phyloP scores from a whole-genome alignment of 2,329 filamentous ascomycete genomes.

The Cercospora zeina region DNA sequence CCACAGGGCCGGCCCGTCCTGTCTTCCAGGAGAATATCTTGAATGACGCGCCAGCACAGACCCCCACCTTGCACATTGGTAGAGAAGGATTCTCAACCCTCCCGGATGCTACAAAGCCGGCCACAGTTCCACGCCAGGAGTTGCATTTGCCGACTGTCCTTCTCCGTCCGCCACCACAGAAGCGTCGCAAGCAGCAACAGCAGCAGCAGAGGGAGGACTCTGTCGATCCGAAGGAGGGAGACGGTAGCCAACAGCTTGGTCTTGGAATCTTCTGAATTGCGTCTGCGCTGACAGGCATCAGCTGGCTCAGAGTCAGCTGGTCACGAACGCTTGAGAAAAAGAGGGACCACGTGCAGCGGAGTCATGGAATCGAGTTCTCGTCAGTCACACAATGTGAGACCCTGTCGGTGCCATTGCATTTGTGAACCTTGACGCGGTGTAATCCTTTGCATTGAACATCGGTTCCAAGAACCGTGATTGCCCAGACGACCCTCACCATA shows the following conservation, averaged over 20 bases:
- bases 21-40: conserved; percentile 19
- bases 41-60: conserved; percentile 11
- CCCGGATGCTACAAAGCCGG: not conserved
- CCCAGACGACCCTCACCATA: not conserved
- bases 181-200: conserved; percentile 6
- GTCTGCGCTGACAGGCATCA: not conserved
- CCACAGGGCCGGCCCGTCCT: conserved; percentile 4
- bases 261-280: not conserved
- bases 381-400: not conserved
- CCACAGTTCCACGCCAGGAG: not conserved
- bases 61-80: conserved; percentile 10
- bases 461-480: not conserved
- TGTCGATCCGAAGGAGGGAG: not conserved
- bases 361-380: not conserved
- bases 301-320: not conserved
- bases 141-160: not conserved
- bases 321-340: not conserved
- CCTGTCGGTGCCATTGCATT: not conserved
- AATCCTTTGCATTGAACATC: not conserved
- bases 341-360: not conserved
- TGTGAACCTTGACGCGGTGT: not conserved
- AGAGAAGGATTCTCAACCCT: not conserved
- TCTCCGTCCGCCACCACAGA: conserved; percentile 4
- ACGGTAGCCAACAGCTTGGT: not conserved
- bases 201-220: not conserved